phyloP scores from a whole-genome alignment of 2,329 filamentous ascomycete species.

The Venturia effusa region DNA sequence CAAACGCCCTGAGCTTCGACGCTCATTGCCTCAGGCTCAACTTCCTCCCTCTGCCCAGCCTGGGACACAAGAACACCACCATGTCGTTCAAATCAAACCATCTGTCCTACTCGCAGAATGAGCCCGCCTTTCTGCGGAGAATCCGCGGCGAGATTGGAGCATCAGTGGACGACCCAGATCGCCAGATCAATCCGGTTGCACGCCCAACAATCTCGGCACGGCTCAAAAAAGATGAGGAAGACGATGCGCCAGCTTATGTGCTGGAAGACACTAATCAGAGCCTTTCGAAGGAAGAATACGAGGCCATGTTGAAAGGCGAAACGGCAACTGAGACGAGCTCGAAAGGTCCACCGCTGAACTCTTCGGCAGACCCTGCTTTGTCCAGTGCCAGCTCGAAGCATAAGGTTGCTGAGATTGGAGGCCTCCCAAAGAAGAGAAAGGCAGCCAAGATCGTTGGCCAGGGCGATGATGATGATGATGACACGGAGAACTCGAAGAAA shows the following conservation, averaged over 20 bases:
- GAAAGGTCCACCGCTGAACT: conserved; percentile 3
- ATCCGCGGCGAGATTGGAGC: conserved; percentile 43
- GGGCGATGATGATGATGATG: conserved; percentile 19
- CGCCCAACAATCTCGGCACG: conserved; percentile 35
- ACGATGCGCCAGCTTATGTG: conserved; percentile 66
- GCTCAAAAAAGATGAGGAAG: conserved; percentile 50
- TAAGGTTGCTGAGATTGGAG: conserved; percentile 24
- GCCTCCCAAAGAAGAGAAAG: conserved; percentile 26
- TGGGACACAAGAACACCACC: no score
- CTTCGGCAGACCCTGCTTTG: neutral
- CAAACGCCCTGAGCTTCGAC: no score
- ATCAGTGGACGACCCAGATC: conserved; percentile 30
- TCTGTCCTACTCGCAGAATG: conserved; percentile 52
- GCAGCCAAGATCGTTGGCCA: conserved; percentile 24
- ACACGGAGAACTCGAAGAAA: conserved; percentile 18
- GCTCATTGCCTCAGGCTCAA: no score
- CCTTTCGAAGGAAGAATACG: conserved; percentile 39
- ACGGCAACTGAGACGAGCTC: conserved; percentile 11
- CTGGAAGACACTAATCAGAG: conserved; percentile 61
- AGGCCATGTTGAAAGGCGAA: conserved; percentile 25
- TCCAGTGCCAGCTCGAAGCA: conserved; percentile 2
- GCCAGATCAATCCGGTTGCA: conserved; percentile 33
- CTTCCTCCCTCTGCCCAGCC: no score
- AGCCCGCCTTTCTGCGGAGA: conserved; percentile 35
- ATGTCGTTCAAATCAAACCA: conserved; percentile 58